Conservation (phyloP, 1,284 basidiomycete genomes). For the Melanopsichium pennsylvanicum region DNA sequence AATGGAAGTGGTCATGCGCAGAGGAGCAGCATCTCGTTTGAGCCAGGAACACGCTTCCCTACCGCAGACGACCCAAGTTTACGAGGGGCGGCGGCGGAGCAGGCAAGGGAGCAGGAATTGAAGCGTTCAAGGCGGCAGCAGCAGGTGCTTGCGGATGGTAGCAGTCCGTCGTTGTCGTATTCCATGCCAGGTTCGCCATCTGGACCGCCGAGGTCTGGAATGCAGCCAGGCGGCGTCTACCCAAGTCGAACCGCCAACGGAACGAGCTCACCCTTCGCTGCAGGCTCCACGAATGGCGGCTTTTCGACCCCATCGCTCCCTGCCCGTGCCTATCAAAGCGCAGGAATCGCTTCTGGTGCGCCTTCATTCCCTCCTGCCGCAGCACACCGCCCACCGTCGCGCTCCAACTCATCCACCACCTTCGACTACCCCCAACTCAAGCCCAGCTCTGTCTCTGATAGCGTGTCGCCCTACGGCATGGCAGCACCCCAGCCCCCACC, state of each 20-base stretch:
- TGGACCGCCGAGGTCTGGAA: conserved; percentile 1
- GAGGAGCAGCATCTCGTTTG: conserved; percentile 38
- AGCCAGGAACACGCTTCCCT: conserved; percentile 36
- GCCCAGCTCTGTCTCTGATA: conserved; percentile 9
- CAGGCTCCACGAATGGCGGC: conserved; percentile 12
- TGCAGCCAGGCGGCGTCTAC: conserved; percentile 37
- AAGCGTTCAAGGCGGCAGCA: conserved; percentile 43
- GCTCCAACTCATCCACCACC: conserved; percentile 28
- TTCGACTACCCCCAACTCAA: conserved; percentile 59
- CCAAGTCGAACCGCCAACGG: conserved; percentile 30
- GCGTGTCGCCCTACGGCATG: conserved; percentile 33
- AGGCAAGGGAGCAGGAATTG: conserved; percentile 31
- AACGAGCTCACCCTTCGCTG: conserved; percentile 14
- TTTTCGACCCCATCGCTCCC: conserved; percentile 47
- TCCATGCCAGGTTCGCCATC: conserved; percentile 21
- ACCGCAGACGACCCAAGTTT: conserved; percentile 26
- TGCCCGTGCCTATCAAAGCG: conserved; percentile 49
- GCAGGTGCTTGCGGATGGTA: conserved; percentile 31
- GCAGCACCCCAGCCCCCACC: conserved; percentile 41
- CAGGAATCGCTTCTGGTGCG: conserved; percentile 21
- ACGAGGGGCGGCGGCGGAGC: conserved; percentile 15
- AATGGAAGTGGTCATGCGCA: background rate
- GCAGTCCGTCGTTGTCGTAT: conserved; percentile 1
- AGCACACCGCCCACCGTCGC: conserved; percentile 32
- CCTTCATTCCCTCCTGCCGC: conserved; percentile 48